Percentiles rank a stretch among this genome's conserved stretches.
Conservation (phyloP, 164 flowering plant species). For the Sextonia rubra region DNA sequence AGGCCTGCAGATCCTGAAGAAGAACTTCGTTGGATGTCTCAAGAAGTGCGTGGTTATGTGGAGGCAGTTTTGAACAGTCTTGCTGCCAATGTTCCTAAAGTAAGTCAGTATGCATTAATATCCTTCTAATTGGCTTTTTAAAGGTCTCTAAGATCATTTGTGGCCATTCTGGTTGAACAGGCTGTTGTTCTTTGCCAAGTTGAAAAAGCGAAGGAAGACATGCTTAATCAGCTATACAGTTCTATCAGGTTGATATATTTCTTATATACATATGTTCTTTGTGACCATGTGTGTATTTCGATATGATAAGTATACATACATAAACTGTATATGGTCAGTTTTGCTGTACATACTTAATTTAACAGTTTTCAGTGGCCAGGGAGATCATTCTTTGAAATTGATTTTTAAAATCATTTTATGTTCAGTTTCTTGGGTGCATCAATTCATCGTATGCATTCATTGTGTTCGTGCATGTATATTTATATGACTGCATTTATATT, state of each 20-base stretch:
- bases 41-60: slow-evolving; percentile 99
- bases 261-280: background rate
- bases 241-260: slow-evolving; percentile 58
- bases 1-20: slow-evolving; percentile 99
- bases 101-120: slow-evolving; percentile 17
- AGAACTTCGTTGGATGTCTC: slow-evolving; percentile 99
- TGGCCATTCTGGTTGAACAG: slow-evolving; percentile 32
- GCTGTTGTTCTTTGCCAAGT: slow-evolving; percentile 99
- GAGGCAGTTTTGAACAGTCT: slow-evolving; percentile 98
- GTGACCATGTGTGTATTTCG: too few species aligned
- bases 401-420: too few species aligned
- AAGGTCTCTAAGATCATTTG: background rate
- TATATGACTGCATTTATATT: background rate
- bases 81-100: slow-evolving; percentile 97
- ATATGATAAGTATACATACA: too few species aligned
- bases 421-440: too few species aligned
- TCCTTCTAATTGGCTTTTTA: background rate
- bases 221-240: slow-evolving; percentile 93
- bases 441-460: too few species aligned
- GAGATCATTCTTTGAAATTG: too few species aligned
- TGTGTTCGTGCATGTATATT: too few species aligned
- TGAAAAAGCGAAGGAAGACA: slow-evolving; percentile 98
- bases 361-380: too few species aligned
- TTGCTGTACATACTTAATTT: too few species aligned
- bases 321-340: too few species aligned